Percentiles rank a stretch among this genome's conserved stretches.
phyloP scores from a whole-genome alignment of 805 yeast genomes.

The Hemisphaericaspora nanyangensis region DNA sequence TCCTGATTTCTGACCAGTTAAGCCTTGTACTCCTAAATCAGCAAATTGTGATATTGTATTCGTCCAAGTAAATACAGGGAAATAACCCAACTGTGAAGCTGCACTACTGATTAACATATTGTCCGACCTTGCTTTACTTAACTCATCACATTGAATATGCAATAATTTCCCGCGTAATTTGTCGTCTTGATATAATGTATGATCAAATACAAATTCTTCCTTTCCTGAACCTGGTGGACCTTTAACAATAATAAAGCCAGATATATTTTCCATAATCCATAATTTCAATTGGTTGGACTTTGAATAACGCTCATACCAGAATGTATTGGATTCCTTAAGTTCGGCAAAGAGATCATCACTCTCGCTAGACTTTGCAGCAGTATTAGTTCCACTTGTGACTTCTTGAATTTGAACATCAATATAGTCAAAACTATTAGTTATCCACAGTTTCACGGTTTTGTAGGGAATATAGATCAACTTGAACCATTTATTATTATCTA shows the following conservation, averaged over 20 bases:
- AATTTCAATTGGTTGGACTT: slow-evolving; percentile 64
- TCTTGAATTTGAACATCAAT: slow-evolving; percentile 23
- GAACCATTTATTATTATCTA: slow-evolving; percentile 31
- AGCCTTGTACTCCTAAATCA: slow-evolving; percentile 83
- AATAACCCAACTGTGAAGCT: slow-evolving; percentile 81
- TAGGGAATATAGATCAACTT: slow-evolving; percentile 26
- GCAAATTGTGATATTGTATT: slow-evolving; percentile 72
- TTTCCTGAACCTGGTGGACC: slow-evolving; percentile 98
- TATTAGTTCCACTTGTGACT: neutral
- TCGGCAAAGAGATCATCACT: slow-evolving; percentile 3
- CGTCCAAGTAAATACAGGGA: slow-evolving; percentile 92
- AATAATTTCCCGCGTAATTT: slow-evolving; percentile 45
- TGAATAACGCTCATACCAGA: slow-evolving; percentile 73
- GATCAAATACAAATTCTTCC: slow-evolving; percentile 66
- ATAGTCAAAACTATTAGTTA: slow-evolving; percentile 31
- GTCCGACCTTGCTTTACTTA: slow-evolving; percentile 74
- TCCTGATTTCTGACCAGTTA: slow-evolving; percentile 93
- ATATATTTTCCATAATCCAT: slow-evolving; percentile 85
- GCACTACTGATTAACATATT: slow-evolving; percentile 60
- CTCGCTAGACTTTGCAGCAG: neutral
- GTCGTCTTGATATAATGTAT: slow-evolving; percentile 56
- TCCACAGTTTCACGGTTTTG: slow-evolving; percentile 19
- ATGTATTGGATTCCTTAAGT: slow-evolving; percentile 21
- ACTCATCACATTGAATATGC: slow-evolving; percentile 72
- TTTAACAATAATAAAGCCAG: slow-evolving; percentile 81